Evolutionary conservation across 2,329 filamentous ascomycete species (phyloP), one percentile per base, ranked within the genome.

Genomic region (Colletotrichum australisinense): DNA sequence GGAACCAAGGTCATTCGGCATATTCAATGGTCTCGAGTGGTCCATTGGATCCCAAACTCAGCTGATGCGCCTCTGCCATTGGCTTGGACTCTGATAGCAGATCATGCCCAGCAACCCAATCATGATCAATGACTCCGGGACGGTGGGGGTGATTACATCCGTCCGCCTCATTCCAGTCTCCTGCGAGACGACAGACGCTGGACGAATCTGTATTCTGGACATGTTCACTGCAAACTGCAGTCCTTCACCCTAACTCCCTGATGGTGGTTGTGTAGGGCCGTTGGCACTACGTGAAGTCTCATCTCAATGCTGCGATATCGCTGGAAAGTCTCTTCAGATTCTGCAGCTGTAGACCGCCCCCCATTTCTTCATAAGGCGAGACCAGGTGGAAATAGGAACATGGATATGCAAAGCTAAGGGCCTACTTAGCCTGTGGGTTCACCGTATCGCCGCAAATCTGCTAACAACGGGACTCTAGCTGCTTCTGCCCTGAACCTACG

Each of bases 1-100:
- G 67, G 28, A 72, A 73, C 67, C 24, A 46, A 57, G 60, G 55
- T 71, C 67, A 56, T 62, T 42, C 60, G 35, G 26, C 16, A 35
- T 24, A 53, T 26, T 32, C 22, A 22, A 28, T 58, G 52, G 58
- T 32, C 32, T 26, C 58, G 58, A 63, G 28, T 72, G 71, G 60
- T 28, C 28, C 73, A 72, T 74, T 74, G 73, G 71, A 77, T 75
- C 75, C 76, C 75, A 78, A 78, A 78, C 76, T 59, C 52, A 66
- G 53, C 38, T 73, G 74, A 75, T 63, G 72, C 76, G 72, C 72
- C 74, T 46, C 24, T 60, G 28, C 78, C 76, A 78, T 80, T 80
- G 78, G 79, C 14, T 7, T 1, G 4, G 0, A 1, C 3, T 5
- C 6, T 5, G 22, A 22, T 32, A 42, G 58, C 30, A 53, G 42